Base-by-base conservation (phyloP, 2,329 filamentous ascomycete species). In the Fusarium sp. region DNA sequence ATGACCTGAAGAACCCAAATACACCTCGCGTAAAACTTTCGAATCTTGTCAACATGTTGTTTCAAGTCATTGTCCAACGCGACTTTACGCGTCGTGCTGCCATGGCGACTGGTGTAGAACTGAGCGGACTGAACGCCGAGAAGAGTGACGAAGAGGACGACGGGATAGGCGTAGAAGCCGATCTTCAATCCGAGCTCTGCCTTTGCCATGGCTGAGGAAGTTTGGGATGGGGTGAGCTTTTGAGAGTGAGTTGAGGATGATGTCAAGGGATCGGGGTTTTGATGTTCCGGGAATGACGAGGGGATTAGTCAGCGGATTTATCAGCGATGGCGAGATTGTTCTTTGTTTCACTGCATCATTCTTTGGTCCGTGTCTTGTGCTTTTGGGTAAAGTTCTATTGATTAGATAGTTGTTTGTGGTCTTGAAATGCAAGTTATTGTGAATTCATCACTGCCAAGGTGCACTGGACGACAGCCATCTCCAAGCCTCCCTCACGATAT, bases 101-200 rank as follows among this genome's bases (percentile, higher is more conserved):
- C 75, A 67, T 69, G 77, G 18, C 80, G 79, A 62, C 77, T 73
- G 58, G 77, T 78, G 71, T 80, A 83, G 70, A 81, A 84, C 60
- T 80, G 78, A 41, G 81, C 55, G 10, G 81, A 74, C 69, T 84
- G 82, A 1, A 78, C 79, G 6, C 79, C 76, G 20, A 84, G 59
- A 10, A 84, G 70, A 3, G 80, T 78, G 7, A 76, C 62, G 50
- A 84, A 83, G 13, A 84, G 78, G 9, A 79, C 75, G 44, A 79
- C 80, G 2, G 83, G 83, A 64, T 84, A 84, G 56, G 80, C 58
- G 55, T 84, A 84, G 70, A 84, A 84, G 65, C 80, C 80, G 12
- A 81, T 75, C 65, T 80, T 76, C 53, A 84, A 73, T 41, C 80
- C 83, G 45, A 80, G 64, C 72, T 83, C 74, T 53, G 77, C 75